Base-by-base conservation (phyloP, 352 stramenopile species). In the Globisporangium acanthophoron region DNA sequence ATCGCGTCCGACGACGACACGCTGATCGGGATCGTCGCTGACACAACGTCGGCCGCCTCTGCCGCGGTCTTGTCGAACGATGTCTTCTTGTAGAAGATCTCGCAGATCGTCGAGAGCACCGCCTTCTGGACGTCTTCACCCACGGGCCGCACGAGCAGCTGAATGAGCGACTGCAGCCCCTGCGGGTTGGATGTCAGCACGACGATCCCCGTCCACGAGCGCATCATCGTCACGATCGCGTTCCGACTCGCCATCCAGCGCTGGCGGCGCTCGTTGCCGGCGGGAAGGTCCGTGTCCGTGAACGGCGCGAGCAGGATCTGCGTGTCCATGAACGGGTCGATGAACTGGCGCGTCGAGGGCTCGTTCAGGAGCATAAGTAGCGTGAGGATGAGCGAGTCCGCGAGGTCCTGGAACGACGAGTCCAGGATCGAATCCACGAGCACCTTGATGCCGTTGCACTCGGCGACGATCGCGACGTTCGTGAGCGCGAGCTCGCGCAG, bases 221-320 rank as follows among this genome's bases (percentile, higher is more conserved):
- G 84, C 85, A 96, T 94, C 80, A 96, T 90, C 9, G 81, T 92
- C 35, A 96, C 84, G 33, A 96, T 88, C 15, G 88, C 86, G 40
- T 94, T 95, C 3, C 87, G 83, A 75, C 86, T 95, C 18, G 88
- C 86, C 72, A 92, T 96, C 88, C 88, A 96, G 2, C 84, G 83
- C 61, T 93, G 86, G 11, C 88, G 82, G 35, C 88, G 62, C 54
- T 96, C 86, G 31, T 92, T 93, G 0, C 84, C 85, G 1, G 83
- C 85, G 16, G 85, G 85, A 1, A 91, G 56, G 45, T 96, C 88
- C 3, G 88, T 94, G 66, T 96, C 87, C 8, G 88, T 96, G 66
- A 96, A 93, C 13, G 88, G 88, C 16, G 88, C 87, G 5, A 96
- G 54, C 6, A 96, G 65, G 40, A 95, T 79, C 54, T 94, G 85